A percentile compares a stretch with the other conserved stretches of the same genome.
These are phyloP conservation scores for Fusarium oxysporum DNA, from an alignment of 2,329 filamentous ascomycete species.

Conservation along the genomic window DNA sequence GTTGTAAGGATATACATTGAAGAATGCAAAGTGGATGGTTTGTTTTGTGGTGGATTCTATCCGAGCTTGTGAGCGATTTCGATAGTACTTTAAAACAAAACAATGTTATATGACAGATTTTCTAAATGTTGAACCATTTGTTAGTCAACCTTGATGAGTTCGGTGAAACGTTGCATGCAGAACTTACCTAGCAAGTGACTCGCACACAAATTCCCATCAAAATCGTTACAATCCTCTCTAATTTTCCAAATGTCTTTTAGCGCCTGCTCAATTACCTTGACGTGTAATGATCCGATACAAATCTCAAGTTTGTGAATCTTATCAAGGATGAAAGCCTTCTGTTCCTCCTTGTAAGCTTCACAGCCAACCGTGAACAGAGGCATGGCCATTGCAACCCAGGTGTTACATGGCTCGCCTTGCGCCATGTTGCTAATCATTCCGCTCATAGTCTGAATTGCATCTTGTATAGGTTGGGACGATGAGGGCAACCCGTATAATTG, in stretches of 20 bases:
- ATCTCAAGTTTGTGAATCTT: slow-evolving; percentile 43
- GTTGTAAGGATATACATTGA: no score
- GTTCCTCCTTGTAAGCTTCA: slow-evolving; percentile 38
- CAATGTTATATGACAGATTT: slow-evolving; percentile 45
- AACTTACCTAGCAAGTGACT: slow-evolving; percentile 38
- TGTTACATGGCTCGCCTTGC: slow-evolving; percentile 46
- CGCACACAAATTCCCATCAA: slow-evolving; percentile 36
- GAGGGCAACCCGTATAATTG: slow-evolving; percentile 39
- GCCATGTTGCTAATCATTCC: slow-evolving; percentile 45
- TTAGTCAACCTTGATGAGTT: no score
- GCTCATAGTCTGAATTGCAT: slow-evolving; percentile 33
- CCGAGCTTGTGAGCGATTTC: fast-evolving
- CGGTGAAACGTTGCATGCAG: no score
- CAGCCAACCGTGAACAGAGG: slow-evolving; percentile 46
- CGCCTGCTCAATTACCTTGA: slow-evolving; percentile 41
- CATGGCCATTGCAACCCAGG: slow-evolving; percentile 49
- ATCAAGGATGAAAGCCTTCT: slow-evolving; percentile 40
- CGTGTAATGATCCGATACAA: slow-evolving; percentile 45
- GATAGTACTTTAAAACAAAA: slow-evolving; percentile 30
- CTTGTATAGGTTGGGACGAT: slow-evolving; percentile 22
- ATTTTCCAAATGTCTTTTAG: slow-evolving; percentile 45
- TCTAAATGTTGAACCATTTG: not conserved
- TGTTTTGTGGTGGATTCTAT: no score
- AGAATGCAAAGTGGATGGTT: no score
- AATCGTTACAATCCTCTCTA: slow-evolving; percentile 32